Evolutionary conservation across 2,329 filamentous ascomycete genomes (phyloP).

Genomic region (Cordyceps cateniannulata): DNA sequence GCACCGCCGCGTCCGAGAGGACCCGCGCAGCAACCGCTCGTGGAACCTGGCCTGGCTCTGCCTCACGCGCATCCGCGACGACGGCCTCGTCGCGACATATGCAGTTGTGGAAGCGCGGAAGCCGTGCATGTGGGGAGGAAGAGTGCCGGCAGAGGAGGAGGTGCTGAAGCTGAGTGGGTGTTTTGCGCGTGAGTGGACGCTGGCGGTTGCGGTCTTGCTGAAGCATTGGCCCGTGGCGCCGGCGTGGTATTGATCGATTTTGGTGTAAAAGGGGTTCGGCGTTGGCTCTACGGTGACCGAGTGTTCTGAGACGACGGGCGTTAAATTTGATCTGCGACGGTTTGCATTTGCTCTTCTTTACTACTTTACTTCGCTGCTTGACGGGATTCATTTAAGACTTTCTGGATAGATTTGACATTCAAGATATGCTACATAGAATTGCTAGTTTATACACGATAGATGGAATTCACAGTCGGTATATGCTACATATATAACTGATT

Average conservation of each 20-base stretch:
- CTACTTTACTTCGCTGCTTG: neutral
- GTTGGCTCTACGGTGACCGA: neutral
- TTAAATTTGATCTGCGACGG: neutral
- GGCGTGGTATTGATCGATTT: slow-evolving; percentile 39
- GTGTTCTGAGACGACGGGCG: neutral
- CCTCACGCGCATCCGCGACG: slow-evolving; percentile 57
- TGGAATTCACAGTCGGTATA: no score
- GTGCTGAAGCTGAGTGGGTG: slow-evolving; percentile 53
- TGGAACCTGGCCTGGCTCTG: slow-evolving; percentile 75
- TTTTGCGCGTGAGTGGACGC: slow-evolving; percentile 61
- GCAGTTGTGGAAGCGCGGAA: slow-evolving; percentile 54
- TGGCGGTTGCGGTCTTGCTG: slow-evolving; percentile 59
- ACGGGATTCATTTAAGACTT: neutral
- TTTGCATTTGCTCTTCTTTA: neutral
- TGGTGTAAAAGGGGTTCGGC: neutral
- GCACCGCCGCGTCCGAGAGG: slow-evolving; percentile 54
- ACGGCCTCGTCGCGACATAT: slow-evolving; percentile 54
- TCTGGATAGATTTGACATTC: no score
- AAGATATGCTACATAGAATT: no score
- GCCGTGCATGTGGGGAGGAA: slow-evolving; percentile 64
- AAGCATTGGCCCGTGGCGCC: slow-evolving; percentile 61
- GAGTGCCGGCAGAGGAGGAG: slow-evolving; percentile 47
- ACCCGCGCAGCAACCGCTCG: slow-evolving; percentile 60
- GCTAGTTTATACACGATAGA: no score
- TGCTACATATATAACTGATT: no score